These are phyloP conservation scores for Lipomyces chichibuensis DNA, from an alignment of 805 yeast genomes.

Conservation along the genomic window DNA sequence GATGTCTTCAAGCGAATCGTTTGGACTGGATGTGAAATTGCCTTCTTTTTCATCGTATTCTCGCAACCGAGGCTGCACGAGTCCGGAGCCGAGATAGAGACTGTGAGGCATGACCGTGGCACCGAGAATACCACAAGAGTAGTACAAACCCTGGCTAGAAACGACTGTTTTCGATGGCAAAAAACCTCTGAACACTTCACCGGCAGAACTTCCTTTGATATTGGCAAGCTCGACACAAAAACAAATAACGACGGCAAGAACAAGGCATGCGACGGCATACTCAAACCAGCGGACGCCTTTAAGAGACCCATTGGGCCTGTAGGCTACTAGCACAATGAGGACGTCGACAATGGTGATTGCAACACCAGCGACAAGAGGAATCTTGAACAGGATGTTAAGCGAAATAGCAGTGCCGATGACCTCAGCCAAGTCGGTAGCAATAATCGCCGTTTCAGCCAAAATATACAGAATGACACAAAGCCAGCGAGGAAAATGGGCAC, in stretches of 20 bases:
- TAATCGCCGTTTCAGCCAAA: slow-evolving; percentile 85
- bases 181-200: slow-evolving; percentile 72
- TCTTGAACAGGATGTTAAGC: slow-evolving; percentile 73
- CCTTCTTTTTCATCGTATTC: slow-evolving; percentile 77
- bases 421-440: slow-evolving; percentile 96
- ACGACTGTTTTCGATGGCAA: slow-evolving; percentile 56
- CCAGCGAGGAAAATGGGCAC: slow-evolving; percentile 67
- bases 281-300: slow-evolving; percentile 78
- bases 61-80: slow-evolving; percentile 81
- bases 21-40: slow-evolving; percentile 50
- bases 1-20: slow-evolving; percentile 34
- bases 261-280: slow-evolving; percentile 73
- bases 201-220: slow-evolving; percentile 55
- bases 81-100: slow-evolving; percentile 81
- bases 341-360: slow-evolving; percentile 85
- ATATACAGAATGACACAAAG: slow-evolving; percentile 59
- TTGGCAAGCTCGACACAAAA: slow-evolving; percentile 76
- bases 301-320: slow-evolving; percentile 83
- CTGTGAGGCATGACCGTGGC: slow-evolving; percentile 97
- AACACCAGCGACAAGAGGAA: slow-evolving; percentile 85
- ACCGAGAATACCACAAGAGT: slow-evolving; percentile 84
- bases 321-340: slow-evolving; percentile 80
- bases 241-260: slow-evolving; percentile 80
- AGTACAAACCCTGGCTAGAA: slow-evolving; percentile 68
- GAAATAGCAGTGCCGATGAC: slow-evolving; percentile 98